Base-by-base conservation (phyloP, 306 rosid genomes). In the Calophaca sinica region DNA sequence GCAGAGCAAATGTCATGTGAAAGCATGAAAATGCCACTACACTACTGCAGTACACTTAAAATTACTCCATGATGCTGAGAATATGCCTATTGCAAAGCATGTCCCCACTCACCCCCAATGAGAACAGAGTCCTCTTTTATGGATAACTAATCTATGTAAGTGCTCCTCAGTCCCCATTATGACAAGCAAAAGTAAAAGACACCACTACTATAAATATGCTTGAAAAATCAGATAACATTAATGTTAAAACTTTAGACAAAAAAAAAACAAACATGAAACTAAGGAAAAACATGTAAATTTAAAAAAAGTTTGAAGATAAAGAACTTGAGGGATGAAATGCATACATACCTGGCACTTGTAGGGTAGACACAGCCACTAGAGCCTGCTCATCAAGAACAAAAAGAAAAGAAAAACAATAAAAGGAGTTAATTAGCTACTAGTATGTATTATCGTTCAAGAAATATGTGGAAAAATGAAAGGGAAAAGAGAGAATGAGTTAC, bases 341-440 rank as follows among this genome's bases (percentile, higher is more conserved):
- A 72, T 81, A 91, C 79, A 72, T 82, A 91, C 98, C 98, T 94
- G 80, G 88, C 91, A 29, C 87, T 86, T 4, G 97, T 44, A 49
- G 98, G 98, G 86, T 15, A 94, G 29, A 0, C 26, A 77, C 98
- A 94, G 45, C 96, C 94, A 35, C 88, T 35, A 55, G 8, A 0
- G 73, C 98, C 98, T 94, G 89, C 13, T 71, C 68, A 87, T 65
- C 60, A 79, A 44, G 52, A 77, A 67, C 60, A 79, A 44, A 48
- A 77, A 67, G 10, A 26, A 32, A 7, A 26, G 32, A 42, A 4
- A 11, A 9, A 1, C 6, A 12, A 14, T 3, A 5, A 13, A 7
- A 10, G n/a, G 45, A 28, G 54, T 50, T 4, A 68, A 4, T 6
- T 4, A 6, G 44, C 8, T 39, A 41, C 26, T 20, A n/a, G n/a